phyloP scores from a whole-genome alignment of 2,329 filamentous ascomycete genomes.

The Paracoccidioides brasiliensis region DNA sequence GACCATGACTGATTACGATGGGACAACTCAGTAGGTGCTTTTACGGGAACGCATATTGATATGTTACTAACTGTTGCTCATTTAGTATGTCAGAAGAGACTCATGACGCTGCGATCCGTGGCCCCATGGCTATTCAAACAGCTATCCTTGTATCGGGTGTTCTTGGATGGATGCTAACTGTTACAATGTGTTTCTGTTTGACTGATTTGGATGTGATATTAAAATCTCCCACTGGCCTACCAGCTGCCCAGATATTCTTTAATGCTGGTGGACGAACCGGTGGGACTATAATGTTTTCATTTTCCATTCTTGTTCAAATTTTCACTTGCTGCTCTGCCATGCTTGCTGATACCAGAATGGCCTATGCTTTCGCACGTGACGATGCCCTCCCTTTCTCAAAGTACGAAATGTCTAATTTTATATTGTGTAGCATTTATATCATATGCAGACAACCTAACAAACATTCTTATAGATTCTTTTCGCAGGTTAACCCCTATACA shows the following conservation, averaged over 20 bases:
- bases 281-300: slow-evolving; percentile 49
- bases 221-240: slow-evolving; percentile 45
- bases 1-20: slow-evolving; percentile 58
- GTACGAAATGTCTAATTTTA: slow-evolving; percentile 21
- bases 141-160: slow-evolving; percentile 48
- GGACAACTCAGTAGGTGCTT: slow-evolving; percentile 45
- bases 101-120: slow-evolving; percentile 47
- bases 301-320: slow-evolving; percentile 50
- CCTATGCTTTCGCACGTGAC: slow-evolving; percentile 48
- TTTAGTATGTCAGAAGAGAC: slow-evolving; percentile 53
- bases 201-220: slow-evolving; percentile 45
- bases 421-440: background rate
- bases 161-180: slow-evolving; percentile 49
- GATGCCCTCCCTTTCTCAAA: slow-evolving; percentile 47
- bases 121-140: slow-evolving; percentile 45
- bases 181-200: slow-evolving; percentile 52
- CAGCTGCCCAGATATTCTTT: slow-evolving; percentile 46
- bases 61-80: slow-evolving; percentile 10
- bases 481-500: slow-evolving; percentile 40
- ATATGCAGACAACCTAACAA: background rate
- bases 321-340: slow-evolving; percentile 53
- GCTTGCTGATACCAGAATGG: slow-evolving; percentile 51
- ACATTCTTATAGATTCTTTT: slow-evolving; percentile 32
- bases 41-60: slow-evolving; percentile 8
- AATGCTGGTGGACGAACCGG: slow-evolving; percentile 46